These are phyloP conservation scores for Harringtonia aguacate DNA, from an alignment of 2,329 filamentous ascomycete species.

Conservation along the genomic window DNA sequence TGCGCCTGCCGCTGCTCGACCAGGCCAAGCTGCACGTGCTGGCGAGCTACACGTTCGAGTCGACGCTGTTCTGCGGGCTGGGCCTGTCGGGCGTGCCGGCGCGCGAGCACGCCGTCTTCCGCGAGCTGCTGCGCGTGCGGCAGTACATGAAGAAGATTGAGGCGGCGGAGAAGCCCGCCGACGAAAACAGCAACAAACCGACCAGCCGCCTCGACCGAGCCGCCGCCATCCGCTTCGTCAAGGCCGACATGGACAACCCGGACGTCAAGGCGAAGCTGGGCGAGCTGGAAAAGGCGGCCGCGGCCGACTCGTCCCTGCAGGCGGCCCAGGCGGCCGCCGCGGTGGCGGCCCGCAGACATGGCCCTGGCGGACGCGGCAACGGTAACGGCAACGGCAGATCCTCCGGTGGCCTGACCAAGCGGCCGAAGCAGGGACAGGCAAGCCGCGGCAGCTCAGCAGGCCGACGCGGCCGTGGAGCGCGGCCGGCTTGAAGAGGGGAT, in stretches of 20 bases:
- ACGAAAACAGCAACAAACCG: conserved; percentile 24
- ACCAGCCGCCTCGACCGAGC: conserved; percentile 52
- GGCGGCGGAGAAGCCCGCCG: conserved; percentile 50
- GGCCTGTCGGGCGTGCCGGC: conserved; percentile 69
- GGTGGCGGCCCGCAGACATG: too few relatives aligned
- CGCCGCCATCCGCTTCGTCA: conserved; percentile 73
- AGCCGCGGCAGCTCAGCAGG: too few relatives aligned
- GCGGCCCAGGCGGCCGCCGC: neutral
- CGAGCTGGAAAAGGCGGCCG: conserved; percentile 26
- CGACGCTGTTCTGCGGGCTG: conserved; percentile 73
- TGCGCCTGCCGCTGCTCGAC: conserved; percentile 53
- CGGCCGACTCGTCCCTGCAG: neutral
- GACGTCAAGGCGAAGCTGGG: conserved; percentile 40
- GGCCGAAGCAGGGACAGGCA: conserved; percentile 7
- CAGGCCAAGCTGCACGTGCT: conserved; percentile 91
- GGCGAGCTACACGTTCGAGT: conserved; percentile 80
- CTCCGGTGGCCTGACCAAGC: conserved; percentile 8
- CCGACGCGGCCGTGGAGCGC: too few relatives aligned
- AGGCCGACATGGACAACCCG: conserved; percentile 56
- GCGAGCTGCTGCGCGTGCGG: conserved; percentile 75
- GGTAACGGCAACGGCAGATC: neutral
- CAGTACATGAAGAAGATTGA: conserved; percentile 94
- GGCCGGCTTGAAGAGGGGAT: too few relatives aligned
- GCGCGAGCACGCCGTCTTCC: conserved; percentile 76
- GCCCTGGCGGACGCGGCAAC: too few relatives aligned